Base-by-base conservation (phyloP, 768 basidiomycete genomes). In the Podaxis sp. region DNA sequence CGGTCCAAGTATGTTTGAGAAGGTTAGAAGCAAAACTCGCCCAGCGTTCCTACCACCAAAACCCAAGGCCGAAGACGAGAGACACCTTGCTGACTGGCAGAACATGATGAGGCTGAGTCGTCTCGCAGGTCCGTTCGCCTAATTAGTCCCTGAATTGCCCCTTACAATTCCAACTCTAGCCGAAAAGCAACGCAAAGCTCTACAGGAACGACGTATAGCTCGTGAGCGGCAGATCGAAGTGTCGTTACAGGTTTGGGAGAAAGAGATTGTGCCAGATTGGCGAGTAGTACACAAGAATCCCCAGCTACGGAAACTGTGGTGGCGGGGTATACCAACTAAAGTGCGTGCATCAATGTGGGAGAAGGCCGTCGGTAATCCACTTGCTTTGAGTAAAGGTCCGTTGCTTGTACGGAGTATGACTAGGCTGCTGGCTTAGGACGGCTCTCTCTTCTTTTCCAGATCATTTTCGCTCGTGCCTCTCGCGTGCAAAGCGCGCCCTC, bases 31-130 rank as follows among this genome's bases (percentile, higher is more conserved):
- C 72, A 88, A 84, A 71, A 96, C 94, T 0, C 78, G 94, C n/a
- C 94, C 91, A 16, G 72, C 80, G 4, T 88, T 88, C 69, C 77
- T 95, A n/a, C 94, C 94, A 23, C 93, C 93, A 5, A 96, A 96
- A 70, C 75, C 73, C 51, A 82, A 81, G 28, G 69, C 82, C 61
- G 93, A 96, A 72, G 93, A 95, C 68, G 72, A 79, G 51, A 95
- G 88, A 65, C 94, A 96, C 73, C 77, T 93, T 69, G 83, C 87
- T 3, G 89, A 90, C 69, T 95, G 93, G 89, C 84, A 92, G 68
- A 73, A 79, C 36, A 96, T 96, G 92, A 92, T 94, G 88, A 86
- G 85, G 64, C 85, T 78, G 48, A 93, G 90, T 74, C 85, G 89
- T 55, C 72, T 73, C 16, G 82, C 87, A 64, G 91, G 93, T 93